Evolutionary conservation across 1,139 yeast genomes (phyloP).

Genomic region (Tardiomyces blankii): DNA sequence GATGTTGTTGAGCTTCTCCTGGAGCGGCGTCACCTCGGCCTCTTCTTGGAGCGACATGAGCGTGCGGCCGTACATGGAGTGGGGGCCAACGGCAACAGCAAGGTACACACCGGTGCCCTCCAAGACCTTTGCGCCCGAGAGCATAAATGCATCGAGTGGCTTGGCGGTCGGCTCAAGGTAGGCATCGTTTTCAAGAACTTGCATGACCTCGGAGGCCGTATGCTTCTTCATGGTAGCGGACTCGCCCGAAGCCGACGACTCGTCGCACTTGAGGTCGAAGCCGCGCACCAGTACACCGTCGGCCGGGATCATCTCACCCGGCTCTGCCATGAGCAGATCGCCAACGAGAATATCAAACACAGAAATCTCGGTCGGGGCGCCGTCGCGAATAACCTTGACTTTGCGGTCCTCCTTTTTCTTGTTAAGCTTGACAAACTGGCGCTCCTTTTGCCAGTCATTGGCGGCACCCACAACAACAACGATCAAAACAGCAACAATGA

Average conservation of each 20-base stretch:
- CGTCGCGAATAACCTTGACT: slow-evolving; percentile 65
- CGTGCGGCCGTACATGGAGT: slow-evolving; percentile 87
- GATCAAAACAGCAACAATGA: slow-evolving; percentile 78
- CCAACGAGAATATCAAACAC: slow-evolving; percentile 78
- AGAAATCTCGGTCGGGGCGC: slow-evolving; percentile 55
- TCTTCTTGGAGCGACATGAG: slow-evolving; percentile 69
- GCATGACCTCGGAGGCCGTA: slow-evolving; percentile 41
- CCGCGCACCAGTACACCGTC: slow-evolving; percentile 76
- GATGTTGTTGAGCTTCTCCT: slow-evolving; percentile 63
- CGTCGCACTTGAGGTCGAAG: slow-evolving; percentile 72
- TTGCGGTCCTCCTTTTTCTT: slow-evolving; percentile 68
- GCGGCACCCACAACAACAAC: slow-evolving; percentile 90
- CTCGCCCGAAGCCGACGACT: slow-evolving; percentile 90
- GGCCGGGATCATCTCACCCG: slow-evolving; percentile 91
- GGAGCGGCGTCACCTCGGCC: slow-evolving; percentile 81
- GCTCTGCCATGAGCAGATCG: slow-evolving; percentile 69
- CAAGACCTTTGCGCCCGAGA: slow-evolving; percentile 82
- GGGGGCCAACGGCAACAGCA: slow-evolving; percentile 81
- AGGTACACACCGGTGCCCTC: slow-evolving; percentile 82
- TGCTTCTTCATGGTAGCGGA: slow-evolving; percentile 65
- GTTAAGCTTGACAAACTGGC: slow-evolving; percentile 82
- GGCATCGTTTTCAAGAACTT: slow-evolving; percentile 15
- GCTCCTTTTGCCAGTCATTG: slow-evolving; percentile 92
- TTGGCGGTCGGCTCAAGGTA: slow-evolving; percentile 16
- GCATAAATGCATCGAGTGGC: slow-evolving; percentile 65